phyloP scores from a whole-genome alignment of 345 rosid species.

The Ricinus communis region DNA sequence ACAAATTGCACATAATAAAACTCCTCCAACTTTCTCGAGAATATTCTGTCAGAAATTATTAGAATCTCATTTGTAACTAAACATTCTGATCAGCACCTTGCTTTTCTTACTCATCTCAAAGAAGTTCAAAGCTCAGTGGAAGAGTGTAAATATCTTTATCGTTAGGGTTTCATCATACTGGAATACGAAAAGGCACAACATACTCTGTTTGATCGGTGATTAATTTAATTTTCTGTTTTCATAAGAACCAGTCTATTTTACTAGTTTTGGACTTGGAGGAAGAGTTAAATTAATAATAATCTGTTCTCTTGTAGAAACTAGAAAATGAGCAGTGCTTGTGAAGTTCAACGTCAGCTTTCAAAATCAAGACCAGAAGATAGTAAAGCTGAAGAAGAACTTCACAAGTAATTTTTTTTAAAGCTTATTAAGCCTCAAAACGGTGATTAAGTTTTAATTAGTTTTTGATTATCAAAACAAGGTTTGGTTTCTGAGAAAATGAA shows the following conservation, averaged over 20 bases:
- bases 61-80: neutral
- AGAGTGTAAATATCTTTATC: no score
- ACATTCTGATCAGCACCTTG: neutral
- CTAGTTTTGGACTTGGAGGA: neutral
- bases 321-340: conserved; percentile 24
- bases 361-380: conserved; percentile 18
- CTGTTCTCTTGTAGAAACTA: neutral
- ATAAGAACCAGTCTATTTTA: conserved; percentile 1
- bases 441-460: no score
- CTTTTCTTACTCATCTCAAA: neutral
- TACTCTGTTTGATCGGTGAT: neutral
- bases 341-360: conserved; percentile 15
- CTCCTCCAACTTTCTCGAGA: neutral
- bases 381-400: conserved; percentile 7
- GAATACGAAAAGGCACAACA: neutral
- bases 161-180: no score
- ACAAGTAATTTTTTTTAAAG: conserved; percentile 14
- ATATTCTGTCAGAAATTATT: neutral
- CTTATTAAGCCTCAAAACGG: conserved; percentile 14
- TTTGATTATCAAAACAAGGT: neutral
- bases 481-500: conserved; percentile 11
- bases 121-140: neutral
- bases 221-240: neutral
- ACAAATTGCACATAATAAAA: neutral
- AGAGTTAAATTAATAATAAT: neutral